Base-by-base conservation (phyloP, 2,329 filamentous ascomycete genomes). In the Fusarium sublunatum region DNA sequence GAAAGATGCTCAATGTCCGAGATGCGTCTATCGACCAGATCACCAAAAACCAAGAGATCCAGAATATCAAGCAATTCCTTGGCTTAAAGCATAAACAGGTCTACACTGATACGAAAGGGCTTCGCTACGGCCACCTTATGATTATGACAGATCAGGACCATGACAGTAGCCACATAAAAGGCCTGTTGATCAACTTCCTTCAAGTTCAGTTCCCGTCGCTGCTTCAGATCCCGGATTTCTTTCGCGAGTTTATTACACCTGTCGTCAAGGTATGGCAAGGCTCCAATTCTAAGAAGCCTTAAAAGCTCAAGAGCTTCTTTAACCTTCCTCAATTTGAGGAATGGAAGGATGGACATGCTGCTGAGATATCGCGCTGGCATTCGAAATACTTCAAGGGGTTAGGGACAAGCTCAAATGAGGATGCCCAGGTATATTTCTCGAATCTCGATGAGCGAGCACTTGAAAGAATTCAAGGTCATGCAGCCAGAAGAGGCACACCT, bases 141-240 rank as follows among this genome's bases (percentile, higher is more conserved):
- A 98, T 99, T 83, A 99, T 99, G 95, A 96, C 95, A 29, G 95
- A 99, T 95, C 95, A 99, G 78, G 95, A 99, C 92, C 93, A 99
- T 75, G 95, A 99, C 75, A 96, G 95, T 67, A 97, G 91, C 81
- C 95, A 99, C 79, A 99, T 99, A 84, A 99, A 99, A 80, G 96
- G 95, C 65, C 84, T 99, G 53, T 83, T 99, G 46, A 99, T 99
- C 85, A 99, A 99, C 79, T 99, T 98, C 76, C 84, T 99, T 28
- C 92, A 99, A 75, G 92, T 96, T 6, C 93, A 97, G 69, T 99
- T 95, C 70, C 95, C 95, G 0, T 97, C 93, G 60, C 81, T 99
- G 67, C 84, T 99, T 26, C 91, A 91, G 76, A 88, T 99, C 34
- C 91, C 92, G 0, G 91, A 92, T 38, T 99, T 99, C 79, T 87